Percentiles rank a stretch among this genome's conserved stretches.
phyloP scores from a whole-genome alignment of 371 early-diverging fungal species.

The Mucor sp. region DNA sequence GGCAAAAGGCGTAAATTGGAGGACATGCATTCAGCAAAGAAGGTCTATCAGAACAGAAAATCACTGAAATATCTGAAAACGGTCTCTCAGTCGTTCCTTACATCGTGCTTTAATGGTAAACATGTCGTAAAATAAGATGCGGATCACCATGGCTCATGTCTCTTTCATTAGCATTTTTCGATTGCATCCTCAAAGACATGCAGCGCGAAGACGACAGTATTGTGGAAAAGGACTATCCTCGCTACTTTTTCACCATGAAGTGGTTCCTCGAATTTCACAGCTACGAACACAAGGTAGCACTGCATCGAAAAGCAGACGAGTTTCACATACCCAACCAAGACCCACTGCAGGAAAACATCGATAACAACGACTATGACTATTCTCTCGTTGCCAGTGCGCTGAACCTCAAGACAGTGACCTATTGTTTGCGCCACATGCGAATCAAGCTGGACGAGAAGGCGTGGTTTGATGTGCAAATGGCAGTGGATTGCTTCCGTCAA shows the following conservation, averaged over 20 bases:
- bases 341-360: background rate
- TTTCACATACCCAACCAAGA: background rate
- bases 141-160: background rate
- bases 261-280: constrained; percentile 45
- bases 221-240: constrained; percentile 48
- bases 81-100: constrained; percentile 50
- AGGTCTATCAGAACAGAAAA: constrained; percentile 28
- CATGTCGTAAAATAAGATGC: background rate
- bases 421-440: constrained; percentile 55
- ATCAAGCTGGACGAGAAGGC: constrained; percentile 52
- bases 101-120: constrained; percentile 68
- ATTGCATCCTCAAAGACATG: constrained; percentile 62
- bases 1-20: constrained; percentile 39
- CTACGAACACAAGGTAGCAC: constrained; percentile 23
- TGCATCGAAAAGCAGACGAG: constrained; percentile 10
- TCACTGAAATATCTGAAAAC: constrained; percentile 32
- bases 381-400: constrained; percentile 59
- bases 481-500: constrained; percentile 65
- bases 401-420: constrained; percentile 52
- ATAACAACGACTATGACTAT: constrained; percentile 44
- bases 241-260: constrained; percentile 34
- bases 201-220: constrained; percentile 61
- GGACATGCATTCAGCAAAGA: constrained; percentile 21
- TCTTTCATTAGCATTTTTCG: constrained; percentile 50
- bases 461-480: constrained; percentile 57